phyloP scores from a whole-genome alignment of 2,329 filamentous ascomycete species.

The Zymoseptoria crescenta region DNA sequence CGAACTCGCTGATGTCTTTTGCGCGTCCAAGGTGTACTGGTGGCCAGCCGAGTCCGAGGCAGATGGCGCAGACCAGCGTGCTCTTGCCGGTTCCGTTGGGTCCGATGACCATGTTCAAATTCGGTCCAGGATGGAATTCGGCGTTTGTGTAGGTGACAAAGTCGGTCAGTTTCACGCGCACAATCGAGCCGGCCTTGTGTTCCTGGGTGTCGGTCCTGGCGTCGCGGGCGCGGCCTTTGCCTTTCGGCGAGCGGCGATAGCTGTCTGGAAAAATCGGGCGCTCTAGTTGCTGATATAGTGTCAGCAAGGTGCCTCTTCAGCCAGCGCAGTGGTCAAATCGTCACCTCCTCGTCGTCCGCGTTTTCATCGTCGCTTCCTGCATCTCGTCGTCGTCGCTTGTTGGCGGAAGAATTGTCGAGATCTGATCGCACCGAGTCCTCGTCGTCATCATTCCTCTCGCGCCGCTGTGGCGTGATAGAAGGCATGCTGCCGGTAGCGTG shows the following conservation, averaged over 20 bases:
- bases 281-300: conserved; percentile 5
- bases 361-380: conserved; percentile 6
- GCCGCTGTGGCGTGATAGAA: conserved; percentile 12
- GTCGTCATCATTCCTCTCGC: conserved; percentile 10
- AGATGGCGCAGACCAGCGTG: conserved; percentile 93
- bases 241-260: conserved; percentile 27
- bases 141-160: conserved; percentile 94
- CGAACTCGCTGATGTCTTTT: conserved; percentile 77
- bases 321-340: not conserved
- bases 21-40: conserved; percentile 78
- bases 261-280: conserved; percentile 27
- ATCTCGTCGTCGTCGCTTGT: conserved; percentile 13
- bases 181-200: conserved; percentile 70
- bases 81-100: conserved; percentile 99
- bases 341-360: conserved; percentile 6
- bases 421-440: conserved; percentile 5
- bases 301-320: not conserved
- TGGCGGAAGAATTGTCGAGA: conserved; percentile 3
- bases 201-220: conserved; percentile 9
- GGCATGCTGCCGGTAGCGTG: conserved; percentile 4
- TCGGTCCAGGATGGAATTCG: conserved; percentile 84
- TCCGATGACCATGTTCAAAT: conserved; percentile 96
- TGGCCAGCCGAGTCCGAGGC: conserved; percentile 78
- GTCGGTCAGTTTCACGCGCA: conserved; percentile 75
- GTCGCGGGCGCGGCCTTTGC: conserved; percentile 11